Conservation (phyloP, 805 yeast genomes). For the Wickerhamiella bombiphila region DNA sequence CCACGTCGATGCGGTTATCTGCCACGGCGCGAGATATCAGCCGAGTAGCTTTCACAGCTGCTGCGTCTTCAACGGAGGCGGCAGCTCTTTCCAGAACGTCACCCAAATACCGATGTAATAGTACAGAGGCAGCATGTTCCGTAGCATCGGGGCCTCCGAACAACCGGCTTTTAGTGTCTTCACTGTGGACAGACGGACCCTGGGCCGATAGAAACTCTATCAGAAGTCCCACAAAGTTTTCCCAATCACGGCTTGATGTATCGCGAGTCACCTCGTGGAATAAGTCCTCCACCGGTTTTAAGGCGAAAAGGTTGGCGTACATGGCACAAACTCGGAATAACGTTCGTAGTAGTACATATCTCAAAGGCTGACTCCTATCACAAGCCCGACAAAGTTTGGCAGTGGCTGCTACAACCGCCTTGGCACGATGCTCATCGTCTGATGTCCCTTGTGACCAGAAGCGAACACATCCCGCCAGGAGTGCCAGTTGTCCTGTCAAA, state of each 20-base stretch:
- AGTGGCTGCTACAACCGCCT: not conserved
- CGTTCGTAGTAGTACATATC: not conserved
- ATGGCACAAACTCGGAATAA: not conserved
- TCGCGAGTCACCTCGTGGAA: conserved; percentile 15
- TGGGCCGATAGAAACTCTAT: conserved; percentile 10
- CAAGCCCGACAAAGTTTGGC: not conserved
- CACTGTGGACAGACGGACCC: not conserved
- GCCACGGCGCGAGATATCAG: not conserved
- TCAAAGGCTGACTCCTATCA: not conserved
- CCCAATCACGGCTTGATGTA: conserved; percentile 29
- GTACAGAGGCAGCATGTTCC: not conserved
- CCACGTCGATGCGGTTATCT: conserved; percentile 21
- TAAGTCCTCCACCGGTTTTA: not conserved
- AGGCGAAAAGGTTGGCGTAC: not conserved
- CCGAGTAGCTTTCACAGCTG: conserved; percentile 3
- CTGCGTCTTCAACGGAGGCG: conserved; percentile 20
- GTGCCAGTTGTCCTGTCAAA: not conserved
- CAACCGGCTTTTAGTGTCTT: too few relatives aligned
- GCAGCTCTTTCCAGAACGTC: not conserved
- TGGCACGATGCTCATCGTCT: not conserved
- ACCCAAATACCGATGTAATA: not conserved
- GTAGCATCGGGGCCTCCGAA: not conserved
- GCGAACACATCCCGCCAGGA: conserved; percentile 1
- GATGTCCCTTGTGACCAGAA: not conserved
- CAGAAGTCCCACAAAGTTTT: conserved; percentile 2